Conservation (phyloP, 345 rosid genomes). For the Euclidium syriacum region DNA sequence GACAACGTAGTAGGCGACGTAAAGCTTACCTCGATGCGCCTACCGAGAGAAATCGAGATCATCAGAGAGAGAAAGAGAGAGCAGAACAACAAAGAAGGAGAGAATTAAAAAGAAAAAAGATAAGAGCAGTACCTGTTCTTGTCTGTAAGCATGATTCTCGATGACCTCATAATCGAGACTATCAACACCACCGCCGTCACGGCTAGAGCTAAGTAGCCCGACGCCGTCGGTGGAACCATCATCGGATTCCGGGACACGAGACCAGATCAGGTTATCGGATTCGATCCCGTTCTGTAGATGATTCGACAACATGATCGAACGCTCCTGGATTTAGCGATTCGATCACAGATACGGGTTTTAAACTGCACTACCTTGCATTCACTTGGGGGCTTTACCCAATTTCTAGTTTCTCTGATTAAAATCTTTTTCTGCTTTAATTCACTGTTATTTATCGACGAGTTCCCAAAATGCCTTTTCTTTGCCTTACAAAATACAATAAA, state of each 20-base stretch:
- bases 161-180: slow-evolving; percentile 95
- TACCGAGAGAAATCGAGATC: slow-evolving; percentile 15
- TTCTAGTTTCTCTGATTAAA: slow-evolving; percentile 21
- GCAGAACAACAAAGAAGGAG: neutral
- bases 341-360: slow-evolving; percentile 4
- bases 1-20: slow-evolving; percentile 58
- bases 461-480: no score
- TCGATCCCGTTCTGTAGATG: slow-evolving; percentile 74
- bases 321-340: slow-evolving; percentile 5
- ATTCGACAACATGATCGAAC: slow-evolving; percentile 59
- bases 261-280: slow-evolving; percentile 70
- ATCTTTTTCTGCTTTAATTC: neutral
- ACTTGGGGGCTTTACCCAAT: neutral
- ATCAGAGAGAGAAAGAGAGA: neutral
- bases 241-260: slow-evolving; percentile 72
- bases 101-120: neutral
- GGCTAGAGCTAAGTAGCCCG: slow-evolving; percentile 40
- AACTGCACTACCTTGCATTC: neutral
- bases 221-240: slow-evolving; percentile 53
- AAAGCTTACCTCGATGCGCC: slow-evolving; percentile 90
- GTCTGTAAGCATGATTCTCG: slow-evolving; percentile 89
- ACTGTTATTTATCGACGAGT: no score
- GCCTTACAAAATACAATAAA: no score
- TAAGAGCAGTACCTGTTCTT: slow-evolving; percentile 57
- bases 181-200: slow-evolving; percentile 44